Percentiles rank a stretch among this genome's conserved stretches.
Evolutionary conservation across 2,329 filamentous ascomycete species (phyloP).

Genomic region (Achaetomium macrosporum): DNA sequence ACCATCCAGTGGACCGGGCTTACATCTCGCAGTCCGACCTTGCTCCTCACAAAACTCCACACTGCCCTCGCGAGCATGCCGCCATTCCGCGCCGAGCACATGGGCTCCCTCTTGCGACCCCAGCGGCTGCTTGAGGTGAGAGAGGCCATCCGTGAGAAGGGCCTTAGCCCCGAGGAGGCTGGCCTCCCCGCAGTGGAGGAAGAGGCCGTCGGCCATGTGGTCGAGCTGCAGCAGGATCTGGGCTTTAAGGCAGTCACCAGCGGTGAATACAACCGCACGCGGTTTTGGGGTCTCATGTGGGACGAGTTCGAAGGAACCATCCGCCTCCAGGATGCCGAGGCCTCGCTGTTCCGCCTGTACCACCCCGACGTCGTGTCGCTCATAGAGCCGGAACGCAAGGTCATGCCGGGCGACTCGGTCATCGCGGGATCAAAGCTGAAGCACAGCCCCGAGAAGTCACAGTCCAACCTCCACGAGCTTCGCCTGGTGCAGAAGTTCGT

Average conservation of each 20-base stretch:
- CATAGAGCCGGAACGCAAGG: slow-evolving; percentile 47
- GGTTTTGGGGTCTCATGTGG: slow-evolving; percentile 50
- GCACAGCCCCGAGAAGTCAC: slow-evolving; percentile 37
- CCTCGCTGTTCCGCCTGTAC: slow-evolving; percentile 48
- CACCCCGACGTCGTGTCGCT: slow-evolving; percentile 50
- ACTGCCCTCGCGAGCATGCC: slow-evolving; percentile 23
- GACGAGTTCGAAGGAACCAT: slow-evolving; percentile 47
- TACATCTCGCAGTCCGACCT: neutral
- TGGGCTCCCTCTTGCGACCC: slow-evolving; percentile 33
- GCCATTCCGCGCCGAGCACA: slow-evolving; percentile 33
- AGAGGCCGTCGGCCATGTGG: slow-evolving; percentile 58
- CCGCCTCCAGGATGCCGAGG: slow-evolving; percentile 45
- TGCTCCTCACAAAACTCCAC: neutral
- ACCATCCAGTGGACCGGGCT: too few species aligned
- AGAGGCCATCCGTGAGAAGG: slow-evolving; percentile 52
- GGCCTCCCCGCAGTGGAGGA: slow-evolving; percentile 57
- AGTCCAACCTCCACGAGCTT: slow-evolving; percentile 47
- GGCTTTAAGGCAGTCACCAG: slow-evolving; percentile 63
- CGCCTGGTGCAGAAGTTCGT: slow-evolving; percentile 40
- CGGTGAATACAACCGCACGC: slow-evolving; percentile 60
- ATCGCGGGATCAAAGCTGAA: slow-evolving; percentile 44
- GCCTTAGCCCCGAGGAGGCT: slow-evolving; percentile 46
- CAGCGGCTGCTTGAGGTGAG: slow-evolving; percentile 42
- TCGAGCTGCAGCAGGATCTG: slow-evolving; percentile 61
- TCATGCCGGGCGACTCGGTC: slow-evolving; percentile 52